phyloP scores from a whole-genome alignment of 1,284 basidiomycete species.

The Xerocomus tenax region DNA sequence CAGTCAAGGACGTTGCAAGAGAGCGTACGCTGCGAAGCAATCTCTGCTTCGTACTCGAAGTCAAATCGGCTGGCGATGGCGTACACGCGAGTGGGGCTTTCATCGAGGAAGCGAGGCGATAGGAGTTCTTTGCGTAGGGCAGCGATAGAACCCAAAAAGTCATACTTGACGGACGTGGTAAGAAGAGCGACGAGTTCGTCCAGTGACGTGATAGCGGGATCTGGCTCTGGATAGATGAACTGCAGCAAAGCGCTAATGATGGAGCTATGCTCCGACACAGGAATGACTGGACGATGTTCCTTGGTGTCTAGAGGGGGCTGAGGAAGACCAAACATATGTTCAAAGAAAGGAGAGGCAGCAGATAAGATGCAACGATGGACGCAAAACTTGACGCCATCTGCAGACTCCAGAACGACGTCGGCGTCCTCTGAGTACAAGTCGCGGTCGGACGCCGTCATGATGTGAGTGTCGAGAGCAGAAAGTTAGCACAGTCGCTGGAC shows the following conservation, averaged over 20 bases:
- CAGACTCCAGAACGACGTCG: slow-evolving; percentile 49
- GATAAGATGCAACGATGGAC: slow-evolving; percentile 57
- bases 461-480: background rate
- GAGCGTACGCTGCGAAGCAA: slow-evolving; percentile 53
- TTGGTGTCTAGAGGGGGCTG: slow-evolving; percentile 32
- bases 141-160: slow-evolving; percentile 41
- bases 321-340: slow-evolving; percentile 59
- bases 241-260: slow-evolving; percentile 45
- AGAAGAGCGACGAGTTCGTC: slow-evolving; percentile 49
- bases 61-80: slow-evolving; percentile 61
- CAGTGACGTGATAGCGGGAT: slow-evolving; percentile 39
- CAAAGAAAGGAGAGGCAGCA: slow-evolving; percentile 58
- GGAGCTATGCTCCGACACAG: slow-evolving; percentile 44
- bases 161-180: slow-evolving; percentile 55
- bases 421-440: slow-evolving; percentile 42
- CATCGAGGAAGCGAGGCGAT: slow-evolving; percentile 40
- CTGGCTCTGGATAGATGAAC: slow-evolving; percentile 48
- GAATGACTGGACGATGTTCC: slow-evolving; percentile 40
- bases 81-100: slow-evolving; percentile 52
- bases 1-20: slow-evolving; percentile 44
- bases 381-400: slow-evolving; percentile 43
- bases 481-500: background rate
- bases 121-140: slow-evolving; percentile 46
- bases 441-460: slow-evolving; percentile 24
- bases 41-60: slow-evolving; percentile 46